Evolutionary conservation across 148 eudicot species (phyloP).

Genomic region (Polygonum maritimum): DNA sequence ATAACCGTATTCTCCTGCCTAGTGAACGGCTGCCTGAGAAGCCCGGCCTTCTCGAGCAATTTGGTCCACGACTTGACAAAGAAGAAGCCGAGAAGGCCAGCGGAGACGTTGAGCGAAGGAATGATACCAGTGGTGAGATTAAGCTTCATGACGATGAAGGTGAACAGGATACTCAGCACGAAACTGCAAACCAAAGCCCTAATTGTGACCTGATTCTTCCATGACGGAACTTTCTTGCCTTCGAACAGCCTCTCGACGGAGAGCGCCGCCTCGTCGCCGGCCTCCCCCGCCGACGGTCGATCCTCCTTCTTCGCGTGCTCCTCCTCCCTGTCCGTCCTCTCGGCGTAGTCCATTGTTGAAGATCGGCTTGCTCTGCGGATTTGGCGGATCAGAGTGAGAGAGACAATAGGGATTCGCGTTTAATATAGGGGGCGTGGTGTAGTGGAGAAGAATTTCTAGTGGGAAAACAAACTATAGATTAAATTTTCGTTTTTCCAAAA

Average conservation of each 20-base stretch:
- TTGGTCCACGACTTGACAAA: slow-evolving; percentile 35
- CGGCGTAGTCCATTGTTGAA: neutral
- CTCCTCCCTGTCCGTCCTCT: neutral
- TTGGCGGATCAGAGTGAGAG: neutral
- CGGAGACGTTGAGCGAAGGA: slow-evolving; percentile 32
- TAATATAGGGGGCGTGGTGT: neutral
- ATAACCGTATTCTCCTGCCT: slow-evolving; percentile 42
- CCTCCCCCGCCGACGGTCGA: neutral
- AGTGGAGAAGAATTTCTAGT: neutral
- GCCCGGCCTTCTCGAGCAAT: slow-evolving; percentile 18
- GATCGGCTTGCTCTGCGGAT: neutral
- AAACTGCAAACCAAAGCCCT: slow-evolving; percentile 28
- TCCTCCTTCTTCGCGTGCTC: neutral
- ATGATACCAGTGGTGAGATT: slow-evolving; percentile 34
- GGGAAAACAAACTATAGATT: neutral
- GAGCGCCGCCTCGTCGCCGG: neutral
- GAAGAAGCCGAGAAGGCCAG: slow-evolving; percentile 34
- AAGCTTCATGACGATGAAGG: slow-evolving; percentile 37
- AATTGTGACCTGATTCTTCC: slow-evolving; percentile 23
- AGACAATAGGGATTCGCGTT: slow-evolving; percentile 4
- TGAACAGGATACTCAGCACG: slow-evolving; percentile 23
- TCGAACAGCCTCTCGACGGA: slow-evolving; percentile 27
- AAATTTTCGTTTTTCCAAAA: too few species aligned
- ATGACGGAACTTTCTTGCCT: slow-evolving; percentile 19
- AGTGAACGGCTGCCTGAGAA: slow-evolving; percentile 30